Percentiles rank a stretch among this genome's conserved stretches.
Evolutionary conservation across 2,329 filamentous ascomycete species (phyloP).

Genomic region (Scortechinia acanthostroma): DNA sequence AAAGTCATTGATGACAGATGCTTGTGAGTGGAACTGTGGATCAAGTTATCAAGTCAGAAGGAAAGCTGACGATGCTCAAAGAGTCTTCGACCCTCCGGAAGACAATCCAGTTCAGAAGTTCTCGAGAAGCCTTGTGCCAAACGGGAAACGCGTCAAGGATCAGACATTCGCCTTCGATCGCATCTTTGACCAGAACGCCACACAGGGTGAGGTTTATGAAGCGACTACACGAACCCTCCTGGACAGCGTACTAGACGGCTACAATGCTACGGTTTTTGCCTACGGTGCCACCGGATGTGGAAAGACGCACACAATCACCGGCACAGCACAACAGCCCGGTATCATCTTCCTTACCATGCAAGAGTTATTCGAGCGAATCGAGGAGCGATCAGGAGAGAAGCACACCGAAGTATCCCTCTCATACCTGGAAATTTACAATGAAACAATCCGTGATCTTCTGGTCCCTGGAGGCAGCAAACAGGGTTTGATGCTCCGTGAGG

Average conservation of each 20-base stretch:
- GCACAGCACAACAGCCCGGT: constrained; percentile 83
- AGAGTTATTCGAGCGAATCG: constrained; percentile 92
- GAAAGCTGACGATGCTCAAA: constrained; percentile 26
- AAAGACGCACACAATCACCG: constrained; percentile 96
- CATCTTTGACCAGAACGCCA: constrained; percentile 91
- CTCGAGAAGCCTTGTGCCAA: constrained; percentile 70
- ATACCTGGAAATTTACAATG: constrained; percentile 98
- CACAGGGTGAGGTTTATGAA: constrained; percentile 90
- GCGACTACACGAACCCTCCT: constrained; percentile 82
- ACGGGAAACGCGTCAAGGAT: constrained; percentile 88
- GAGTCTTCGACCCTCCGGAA: constrained; percentile 94
- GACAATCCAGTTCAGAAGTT: constrained; percentile 88
- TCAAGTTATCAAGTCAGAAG: not conserved
- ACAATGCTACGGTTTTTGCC: constrained; percentile 97
- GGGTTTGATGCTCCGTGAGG: constrained; percentile 85
- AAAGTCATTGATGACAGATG: constrained; percentile 95
- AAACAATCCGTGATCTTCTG: constrained; percentile 90
- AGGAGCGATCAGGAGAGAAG: constrained; percentile 80
- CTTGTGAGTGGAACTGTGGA: constrained; percentile 58
- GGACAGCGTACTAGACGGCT: constrained; percentile 91
- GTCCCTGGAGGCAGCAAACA: constrained; percentile 78
- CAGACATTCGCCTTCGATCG: constrained; percentile 95
- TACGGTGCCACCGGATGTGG: constrained; percentile 97
- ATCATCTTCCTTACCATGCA: constrained; percentile 99
- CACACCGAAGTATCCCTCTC: constrained; percentile 84